These are phyloP conservation scores for Pseudopithomyces maydicus DNA, from an alignment of 2,329 filamentous ascomycete species.

Conservation along the genomic window DNA sequence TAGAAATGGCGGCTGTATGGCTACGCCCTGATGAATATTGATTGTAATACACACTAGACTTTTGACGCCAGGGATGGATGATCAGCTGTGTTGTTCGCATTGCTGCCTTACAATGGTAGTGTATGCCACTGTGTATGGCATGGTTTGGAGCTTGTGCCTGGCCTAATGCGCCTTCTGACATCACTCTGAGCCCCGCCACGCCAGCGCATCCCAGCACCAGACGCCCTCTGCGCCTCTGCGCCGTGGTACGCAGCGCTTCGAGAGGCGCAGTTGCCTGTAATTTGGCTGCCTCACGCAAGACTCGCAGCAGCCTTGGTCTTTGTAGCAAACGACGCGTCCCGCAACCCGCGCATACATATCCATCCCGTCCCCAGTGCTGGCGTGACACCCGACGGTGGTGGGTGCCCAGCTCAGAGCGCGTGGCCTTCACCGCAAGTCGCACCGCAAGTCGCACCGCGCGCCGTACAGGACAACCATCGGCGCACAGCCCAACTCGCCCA, in stretches of 20 bases:
- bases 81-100: neutral
- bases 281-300: slow-evolving; percentile 10
- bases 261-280: slow-evolving; percentile 9
- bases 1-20: slow-evolving; percentile 24
- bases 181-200: slow-evolving; percentile 15
- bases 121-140: no score
- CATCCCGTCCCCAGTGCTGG: neutral
- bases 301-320: neutral
- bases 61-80: neutral
- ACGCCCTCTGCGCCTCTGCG: slow-evolving; percentile 12
- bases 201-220: slow-evolving; percentile 18
- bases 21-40: slow-evolving; percentile 18
- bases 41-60: slow-evolving; percentile 33
- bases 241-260: slow-evolving; percentile 2
- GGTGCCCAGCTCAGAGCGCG: slow-evolving; percentile 1
- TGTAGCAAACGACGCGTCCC: neutral
- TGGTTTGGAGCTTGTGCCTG: neutral
- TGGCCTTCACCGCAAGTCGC: slow-evolving; percentile 23
- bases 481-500: neutral
- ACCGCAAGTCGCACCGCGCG: slow-evolving; percentile 17
- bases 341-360: neutral
- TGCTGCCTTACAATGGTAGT: slow-evolving; percentile 14
- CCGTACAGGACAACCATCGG: neutral
- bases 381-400: neutral
- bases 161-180: slow-evolving; percentile 18